phyloP scores from a whole-genome alignment of 2,329 filamentous ascomycete species.

The Apiospora sp. region DNA sequence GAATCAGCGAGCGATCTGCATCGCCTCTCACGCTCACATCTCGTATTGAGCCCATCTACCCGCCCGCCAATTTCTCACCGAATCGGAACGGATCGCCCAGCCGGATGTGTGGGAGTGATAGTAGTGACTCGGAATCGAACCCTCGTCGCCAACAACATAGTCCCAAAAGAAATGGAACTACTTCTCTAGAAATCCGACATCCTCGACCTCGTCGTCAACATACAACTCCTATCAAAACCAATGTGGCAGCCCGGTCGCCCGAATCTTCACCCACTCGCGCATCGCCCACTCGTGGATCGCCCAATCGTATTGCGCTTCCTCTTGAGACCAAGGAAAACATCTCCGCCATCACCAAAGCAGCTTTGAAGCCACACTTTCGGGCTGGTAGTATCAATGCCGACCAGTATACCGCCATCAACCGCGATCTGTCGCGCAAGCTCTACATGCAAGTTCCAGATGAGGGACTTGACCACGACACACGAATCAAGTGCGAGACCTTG shows the following conservation, averaged over 20 bases:
- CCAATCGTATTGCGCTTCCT: constrained; percentile 72
- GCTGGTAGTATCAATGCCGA: constrained; percentile 83
- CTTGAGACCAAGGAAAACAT: constrained; percentile 88
- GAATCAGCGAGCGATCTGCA: constrained; percentile 67
- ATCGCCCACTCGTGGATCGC: constrained; percentile 64
- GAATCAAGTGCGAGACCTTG: constrained; percentile 76
- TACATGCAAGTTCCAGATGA: constrained; percentile 73
- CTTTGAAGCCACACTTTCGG: constrained; percentile 83
- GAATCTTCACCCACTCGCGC: constrained; percentile 74
- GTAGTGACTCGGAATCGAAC: constrained; percentile 50
- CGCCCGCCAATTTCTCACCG: constrained; percentile 65
- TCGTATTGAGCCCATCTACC: constrained; percentile 76
- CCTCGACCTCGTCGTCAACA: constrained; percentile 58
- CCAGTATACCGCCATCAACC: constrained; percentile 92
- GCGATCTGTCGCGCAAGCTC: constrained; percentile 84
- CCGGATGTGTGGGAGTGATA: constrained; percentile 48
- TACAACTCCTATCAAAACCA: constrained; percentile 47
- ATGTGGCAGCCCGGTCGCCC: constrained; percentile 52
- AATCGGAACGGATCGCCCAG: constrained; percentile 35
- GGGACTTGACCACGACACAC: constrained; percentile 69
- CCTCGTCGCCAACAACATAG: constrained; percentile 45
- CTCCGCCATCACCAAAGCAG: constrained; percentile 84
- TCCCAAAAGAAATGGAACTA: constrained; percentile 34
- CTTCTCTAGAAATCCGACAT: constrained; percentile 59
- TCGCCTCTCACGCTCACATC: constrained; percentile 73